Evolutionary conservation across 75 land plant species (phyloP).

Genomic region (Picea sitchensis): DNA sequence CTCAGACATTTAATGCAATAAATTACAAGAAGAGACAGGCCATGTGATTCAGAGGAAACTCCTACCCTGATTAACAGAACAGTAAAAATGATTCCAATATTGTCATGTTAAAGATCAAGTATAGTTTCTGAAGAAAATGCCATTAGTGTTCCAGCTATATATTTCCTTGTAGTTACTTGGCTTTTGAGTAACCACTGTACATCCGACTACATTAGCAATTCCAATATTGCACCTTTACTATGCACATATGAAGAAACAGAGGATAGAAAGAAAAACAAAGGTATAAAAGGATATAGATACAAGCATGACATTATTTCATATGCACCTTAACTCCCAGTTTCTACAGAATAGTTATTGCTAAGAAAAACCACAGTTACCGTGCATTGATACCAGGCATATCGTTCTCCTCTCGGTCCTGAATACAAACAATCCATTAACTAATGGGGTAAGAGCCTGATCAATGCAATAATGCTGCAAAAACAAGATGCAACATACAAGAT

Average conservation of each 20-base stretch:
- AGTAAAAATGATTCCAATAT: background rate
- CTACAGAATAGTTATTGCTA: background rate
- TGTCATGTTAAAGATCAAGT: background rate
- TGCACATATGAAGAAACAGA: background rate
- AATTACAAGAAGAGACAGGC: background rate
- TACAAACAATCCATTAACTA: no score
- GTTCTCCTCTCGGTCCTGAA: slow-evolving; percentile 92
- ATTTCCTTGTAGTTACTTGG: no score
- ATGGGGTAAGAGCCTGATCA: background rate
- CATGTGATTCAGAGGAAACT: background rate
- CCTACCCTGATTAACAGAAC: background rate
- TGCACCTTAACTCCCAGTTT: background rate
- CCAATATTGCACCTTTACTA: background rate
- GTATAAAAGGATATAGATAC: background rate
- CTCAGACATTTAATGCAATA: no score
- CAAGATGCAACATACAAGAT: background rate
- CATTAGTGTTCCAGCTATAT: background rate
- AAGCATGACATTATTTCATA: background rate
- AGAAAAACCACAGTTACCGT: slow-evolving; percentile 50
- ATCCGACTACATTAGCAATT: no score
- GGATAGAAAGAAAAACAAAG: background rate
- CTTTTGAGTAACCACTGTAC: no score
- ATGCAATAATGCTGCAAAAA: background rate
- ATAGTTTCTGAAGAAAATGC: background rate
- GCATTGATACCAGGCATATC: slow-evolving; percentile 98